Evolutionary conservation across 1,139 yeast species (phyloP), one percentile per base, ranked within the genome.

Genomic region (Diutina siamensis): DNA sequence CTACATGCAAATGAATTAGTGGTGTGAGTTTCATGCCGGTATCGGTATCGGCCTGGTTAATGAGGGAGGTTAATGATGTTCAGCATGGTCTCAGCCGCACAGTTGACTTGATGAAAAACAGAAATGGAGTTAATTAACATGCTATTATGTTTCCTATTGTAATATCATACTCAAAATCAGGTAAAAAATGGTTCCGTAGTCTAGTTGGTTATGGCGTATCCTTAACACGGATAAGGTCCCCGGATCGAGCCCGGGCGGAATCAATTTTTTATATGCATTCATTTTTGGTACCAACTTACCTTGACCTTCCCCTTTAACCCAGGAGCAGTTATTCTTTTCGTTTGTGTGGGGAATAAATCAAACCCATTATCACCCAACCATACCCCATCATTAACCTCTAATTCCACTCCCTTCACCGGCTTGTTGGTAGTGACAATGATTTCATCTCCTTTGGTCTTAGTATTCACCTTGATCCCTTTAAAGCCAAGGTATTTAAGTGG

Each of bases 401-500:
- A 49, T 35, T 49, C 64, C 2, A 71, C 62, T 1, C 73, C 73
- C 50, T 71, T 71, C 22, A 68, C 64, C 3, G 76, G 76, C 44
- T 56, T 60, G 47, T 64, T 56, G 2, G 70, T 33, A 18, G 63
- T 55, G 44, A 46, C 51, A 8, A 45, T 44, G 44, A 48, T 18
- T 1, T 9, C 4, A 9, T 12, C 38, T 7, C 19, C 38, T 3
- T 19, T n/a, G 2, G 19, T 22, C 8, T 17, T 34, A n/a, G 19
- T 18, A n/a, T 12, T n/a, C 5, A 34, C 15, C 19, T 34, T 17
- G 12, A 18, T 18, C 9, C n/a, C 22, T 10, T 19, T 9, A 36
- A 36, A 20, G 3, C n/a, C 55, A 34, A 69, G 55, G 50, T 68
- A 63, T 52, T 74, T 74, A 49, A 74, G 57, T 13, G 79, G 79